Base-by-base conservation (phyloP, 2,329 filamentous ascomycete species). In the Pseudocercospora ulei region DNA sequence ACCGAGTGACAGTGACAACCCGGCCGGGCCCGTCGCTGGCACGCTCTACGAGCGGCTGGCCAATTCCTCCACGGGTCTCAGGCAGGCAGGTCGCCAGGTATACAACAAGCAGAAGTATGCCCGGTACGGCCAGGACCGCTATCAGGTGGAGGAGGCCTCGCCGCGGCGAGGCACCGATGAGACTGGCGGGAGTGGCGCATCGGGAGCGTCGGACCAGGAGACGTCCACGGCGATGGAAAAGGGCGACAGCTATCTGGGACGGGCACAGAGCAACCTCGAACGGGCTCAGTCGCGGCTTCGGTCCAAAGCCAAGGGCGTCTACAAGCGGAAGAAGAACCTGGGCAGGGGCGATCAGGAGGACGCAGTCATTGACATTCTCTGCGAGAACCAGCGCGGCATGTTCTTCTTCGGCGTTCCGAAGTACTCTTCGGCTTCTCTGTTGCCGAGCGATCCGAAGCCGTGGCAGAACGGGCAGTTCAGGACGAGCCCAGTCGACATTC, bases 311-410 rank as follows among this genome's bases (percentile, higher is more conserved):
- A 56, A 56, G 36, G 49, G 44, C 5, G 22, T 57, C 3, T 34
- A 59, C 33, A 56, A 54, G 30, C 52, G 55, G 20, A 62, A 58
- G 39, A 58, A 48, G 30, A 55, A 47, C 13, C 33, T 54, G 3
- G 48, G 54, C 19, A 48, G 51, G 17, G 51, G 54, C 7, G 50
- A 58, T 14, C 62, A 65, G 9, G 56, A 61, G 14, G 60, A 65
- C 29, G 59, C 57, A 2, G 78, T 74, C 17, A 76, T 96, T 44
- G 90, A 98, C 48, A 74, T 96, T 3, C 69, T 98, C 0, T 96
- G 93, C 62, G 90, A 98, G 61, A 98, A 98, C 56, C 83, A 98
- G 64, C 75, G 90, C 41, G 90, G 90, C 7, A 78, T 76, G 24
- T 93, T 95, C 56, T 69, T 93, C 46, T 96, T 88, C 54, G 88